These are phyloP conservation scores for Tribonema minus DNA, from an alignment of 108 stramenopile species.

Conservation along the genomic window DNA sequence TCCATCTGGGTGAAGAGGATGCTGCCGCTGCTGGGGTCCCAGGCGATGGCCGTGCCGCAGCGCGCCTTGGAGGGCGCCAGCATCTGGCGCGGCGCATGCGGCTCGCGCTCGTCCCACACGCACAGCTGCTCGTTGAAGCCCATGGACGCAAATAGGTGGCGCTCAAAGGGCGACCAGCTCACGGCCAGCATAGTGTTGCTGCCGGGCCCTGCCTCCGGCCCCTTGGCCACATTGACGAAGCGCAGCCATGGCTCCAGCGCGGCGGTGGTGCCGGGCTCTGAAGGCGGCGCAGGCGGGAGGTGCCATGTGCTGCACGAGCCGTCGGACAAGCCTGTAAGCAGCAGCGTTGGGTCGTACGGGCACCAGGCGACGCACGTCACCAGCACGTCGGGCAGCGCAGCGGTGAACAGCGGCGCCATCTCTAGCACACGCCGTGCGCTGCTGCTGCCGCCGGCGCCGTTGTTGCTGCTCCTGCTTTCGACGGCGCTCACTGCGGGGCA, in stretches of 20 bases:
- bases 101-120: neutral
- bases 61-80: neutral
- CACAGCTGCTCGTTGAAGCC: neutral
- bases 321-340: neutral
- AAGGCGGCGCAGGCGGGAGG: neutral
- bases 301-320: neutral
- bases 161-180: neutral
- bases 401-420: neutral
- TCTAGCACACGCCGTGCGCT: neutral
- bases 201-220: neutral
- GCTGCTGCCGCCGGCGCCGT: neutral
- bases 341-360: neutral
- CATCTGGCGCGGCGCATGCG: neutral
- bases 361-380: neutral
- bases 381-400: neutral
- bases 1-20: too few relatives aligned
- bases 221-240: neutral
- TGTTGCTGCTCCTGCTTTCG: neutral
- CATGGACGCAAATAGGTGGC: neutral
- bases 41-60: neutral
- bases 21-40: too few relatives aligned
- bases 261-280: too few relatives aligned
- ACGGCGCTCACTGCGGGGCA: neutral
- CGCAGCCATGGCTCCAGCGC: neutral
- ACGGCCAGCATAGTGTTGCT: neutral